Conservation (phyloP, 495 filamentous ascomycete genomes). For the Aspergillus sparsus region DNA sequence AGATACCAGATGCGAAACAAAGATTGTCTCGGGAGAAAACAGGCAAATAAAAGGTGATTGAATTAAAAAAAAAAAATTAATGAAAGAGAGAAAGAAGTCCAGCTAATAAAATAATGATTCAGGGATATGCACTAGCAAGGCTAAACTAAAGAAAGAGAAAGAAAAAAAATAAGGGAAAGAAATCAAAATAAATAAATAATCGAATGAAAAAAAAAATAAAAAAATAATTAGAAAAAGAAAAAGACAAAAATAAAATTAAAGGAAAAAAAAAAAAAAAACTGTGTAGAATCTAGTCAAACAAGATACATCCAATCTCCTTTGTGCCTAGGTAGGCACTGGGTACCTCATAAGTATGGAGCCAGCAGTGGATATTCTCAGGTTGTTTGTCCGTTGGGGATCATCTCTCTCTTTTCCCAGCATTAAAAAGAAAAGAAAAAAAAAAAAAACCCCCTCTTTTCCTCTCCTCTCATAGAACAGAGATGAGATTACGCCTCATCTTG, state of each 20-base stretch:
- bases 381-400: conserved; percentile 14
- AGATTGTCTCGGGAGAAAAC: conserved; percentile 7
- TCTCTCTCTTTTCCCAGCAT: not conserved
- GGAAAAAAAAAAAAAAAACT: not conserved
- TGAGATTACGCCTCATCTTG: conserved; percentile 15
- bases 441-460: not conserved
- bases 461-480: not conserved
- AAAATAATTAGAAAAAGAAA: not conserved
- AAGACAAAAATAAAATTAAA: conserved; percentile 1
- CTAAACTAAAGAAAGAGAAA: too few species aligned
- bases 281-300: conserved; percentile 6
- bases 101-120: too few species aligned
- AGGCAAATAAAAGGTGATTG: conserved; percentile 5
- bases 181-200: not conserved
- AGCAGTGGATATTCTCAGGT: conserved; percentile 1
- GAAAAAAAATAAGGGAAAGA: not conserved
- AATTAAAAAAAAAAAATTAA: not conserved
- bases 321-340: conserved; percentile 1
- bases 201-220: not conserved
- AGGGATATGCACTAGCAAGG: too few species aligned
- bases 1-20: not conserved
- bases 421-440: not conserved
- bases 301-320: conserved; percentile 9
- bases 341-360: conserved; percentile 13
- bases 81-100: not conserved